Conservation (phyloP, 139 green algal species). For the Chlorella sp. region DNA sequence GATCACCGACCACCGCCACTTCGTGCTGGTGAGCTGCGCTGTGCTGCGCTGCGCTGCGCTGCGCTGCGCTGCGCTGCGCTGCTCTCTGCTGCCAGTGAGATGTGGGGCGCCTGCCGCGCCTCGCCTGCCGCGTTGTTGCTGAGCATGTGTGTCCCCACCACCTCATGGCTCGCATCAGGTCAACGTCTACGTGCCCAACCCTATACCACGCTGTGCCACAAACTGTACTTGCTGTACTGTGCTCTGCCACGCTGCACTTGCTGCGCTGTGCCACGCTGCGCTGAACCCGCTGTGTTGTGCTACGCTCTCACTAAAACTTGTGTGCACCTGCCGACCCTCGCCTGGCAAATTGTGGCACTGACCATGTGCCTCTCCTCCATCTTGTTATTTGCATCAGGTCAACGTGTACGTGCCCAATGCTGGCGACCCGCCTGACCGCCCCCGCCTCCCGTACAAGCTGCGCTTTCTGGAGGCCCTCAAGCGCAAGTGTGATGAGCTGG, state of each 20-base stretch:
- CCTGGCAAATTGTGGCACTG: too few species aligned
- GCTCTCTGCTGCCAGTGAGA: too few species aligned
- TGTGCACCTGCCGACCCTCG: too few species aligned
- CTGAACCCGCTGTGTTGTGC: not conserved
- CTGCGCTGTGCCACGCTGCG: not conserved
- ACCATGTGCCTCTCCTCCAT: too few species aligned
- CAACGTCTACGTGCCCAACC: constrained; percentile 89
- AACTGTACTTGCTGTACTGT: too few species aligned
- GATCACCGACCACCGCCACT: constrained; percentile 72
- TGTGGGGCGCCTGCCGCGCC: too few species aligned
- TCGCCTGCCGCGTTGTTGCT: too few species aligned
- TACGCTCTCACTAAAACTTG: not conserved
- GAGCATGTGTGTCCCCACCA: too few species aligned
- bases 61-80: too few species aligned
- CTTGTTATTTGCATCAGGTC: constrained; percentile 24
- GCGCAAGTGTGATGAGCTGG: constrained; percentile 50
- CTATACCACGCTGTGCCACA: too few species aligned
- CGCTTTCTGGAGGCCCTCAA: constrained; percentile 67
- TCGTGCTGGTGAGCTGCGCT: constrained; percentile 53
- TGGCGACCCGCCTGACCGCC: constrained; percentile 55
- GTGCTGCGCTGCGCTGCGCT: too few species aligned
- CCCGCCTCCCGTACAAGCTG: constrained; percentile 67
- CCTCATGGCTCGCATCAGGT: constrained; percentile 28
- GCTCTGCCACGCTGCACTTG: not conserved
- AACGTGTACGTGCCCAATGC: constrained; percentile 90